Base-by-base conservation (phyloP, 257 asterid species). In the Galeopsis tetrahit region DNA sequence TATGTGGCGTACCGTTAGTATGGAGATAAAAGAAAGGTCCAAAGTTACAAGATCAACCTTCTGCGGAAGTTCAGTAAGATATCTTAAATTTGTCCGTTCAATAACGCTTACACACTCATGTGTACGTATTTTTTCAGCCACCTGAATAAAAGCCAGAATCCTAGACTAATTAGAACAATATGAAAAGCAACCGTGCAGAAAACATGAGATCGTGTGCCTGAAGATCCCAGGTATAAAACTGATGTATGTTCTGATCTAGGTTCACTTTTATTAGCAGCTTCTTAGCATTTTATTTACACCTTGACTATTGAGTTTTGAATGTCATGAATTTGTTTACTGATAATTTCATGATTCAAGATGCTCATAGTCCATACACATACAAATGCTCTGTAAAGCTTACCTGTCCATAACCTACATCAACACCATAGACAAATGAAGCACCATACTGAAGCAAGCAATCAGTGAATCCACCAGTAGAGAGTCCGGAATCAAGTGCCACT, bases 331-430 rank as follows among this genome's bases (percentile, higher is more conserved):
- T 17, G 43, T 15, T n/a, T 39, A 34, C 52, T 31, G 11, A 43
- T 17, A 7, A 15, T 66, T 4, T 34, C 34, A 11, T 32, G 39
- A 57, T 44, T 44, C 15, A 7, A 42, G 40, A 66, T 56, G 34
- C 65, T n/a, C n/a, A n/a, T n/a, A n/a, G n/a, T n/a, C 49, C 60
- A 10, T 13, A 46, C 53, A 33, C 7, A n/a, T 36, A 57, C 65
- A 33, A 21, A 48, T 2, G 56, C 31, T 15, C 5, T 52, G 42
- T 7, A 55, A 69, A 67, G 46, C 43, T 10, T 80, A 90, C 98
- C 98, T 91, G 97, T 75, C 99, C 99, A 79, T 92, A 95, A 69
- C 99, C 98, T 51, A 95, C 99, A 79, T 95, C 99, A 73, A 95
- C 99, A 62, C 99, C 99, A 82, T 92, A 92, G 75, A 95, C 96